phyloP scores from a whole-genome alignment of 2,329 filamentous ascomycete genomes.

The Ciborinia camelliae region DNA sequence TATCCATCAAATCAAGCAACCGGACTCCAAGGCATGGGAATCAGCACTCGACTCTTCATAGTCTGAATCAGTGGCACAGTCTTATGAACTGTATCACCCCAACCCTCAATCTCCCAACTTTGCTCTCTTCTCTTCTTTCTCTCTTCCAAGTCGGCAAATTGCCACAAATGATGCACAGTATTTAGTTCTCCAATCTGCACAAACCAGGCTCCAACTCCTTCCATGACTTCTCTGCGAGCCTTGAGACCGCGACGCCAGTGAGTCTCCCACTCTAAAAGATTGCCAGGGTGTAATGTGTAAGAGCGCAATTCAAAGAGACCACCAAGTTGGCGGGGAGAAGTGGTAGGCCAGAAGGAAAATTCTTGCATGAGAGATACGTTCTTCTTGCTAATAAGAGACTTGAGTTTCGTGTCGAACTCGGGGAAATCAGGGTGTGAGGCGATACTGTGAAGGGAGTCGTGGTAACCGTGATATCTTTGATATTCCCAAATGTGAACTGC shows the following conservation, averaged over 20 bases:
- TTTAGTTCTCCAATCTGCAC: conserved; percentile 97
- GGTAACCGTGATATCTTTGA: conserved; percentile 93
- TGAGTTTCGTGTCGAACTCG: conserved; percentile 80
- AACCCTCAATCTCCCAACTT: conserved; percentile 93
- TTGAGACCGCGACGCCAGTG: conserved; percentile 93
- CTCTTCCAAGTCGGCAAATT: conserved; percentile 95
- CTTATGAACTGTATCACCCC: conserved; percentile 97
- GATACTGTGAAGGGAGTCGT: conserved; percentile 84
- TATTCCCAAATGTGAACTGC: conserved; percentile 99
- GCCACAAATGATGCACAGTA: conserved; percentile 97
- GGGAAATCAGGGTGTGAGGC: conserved; percentile 77
- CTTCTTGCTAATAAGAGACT: conserved; percentile 79
- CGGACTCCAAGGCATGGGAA: conserved; percentile 95
- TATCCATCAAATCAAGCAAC: conserved; percentile 50
- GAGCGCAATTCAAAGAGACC: conserved; percentile 95
- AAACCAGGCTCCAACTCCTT: conserved; percentile 97
- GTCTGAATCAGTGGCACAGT: conserved; percentile 94
- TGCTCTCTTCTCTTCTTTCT: conserved; percentile 85
- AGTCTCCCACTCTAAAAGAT: conserved; percentile 96
- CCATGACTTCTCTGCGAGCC: conserved; percentile 94
- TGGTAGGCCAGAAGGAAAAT: conserved; percentile 99
- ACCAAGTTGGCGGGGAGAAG: conserved; percentile 81
- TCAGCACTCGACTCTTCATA: conserved; percentile 91
- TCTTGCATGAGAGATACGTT: conserved; percentile 95
- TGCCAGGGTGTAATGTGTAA: conserved; percentile 93